Conservation (phyloP, 192 early-diverging fungal genomes). For the Obelidium mucronatum region DNA sequence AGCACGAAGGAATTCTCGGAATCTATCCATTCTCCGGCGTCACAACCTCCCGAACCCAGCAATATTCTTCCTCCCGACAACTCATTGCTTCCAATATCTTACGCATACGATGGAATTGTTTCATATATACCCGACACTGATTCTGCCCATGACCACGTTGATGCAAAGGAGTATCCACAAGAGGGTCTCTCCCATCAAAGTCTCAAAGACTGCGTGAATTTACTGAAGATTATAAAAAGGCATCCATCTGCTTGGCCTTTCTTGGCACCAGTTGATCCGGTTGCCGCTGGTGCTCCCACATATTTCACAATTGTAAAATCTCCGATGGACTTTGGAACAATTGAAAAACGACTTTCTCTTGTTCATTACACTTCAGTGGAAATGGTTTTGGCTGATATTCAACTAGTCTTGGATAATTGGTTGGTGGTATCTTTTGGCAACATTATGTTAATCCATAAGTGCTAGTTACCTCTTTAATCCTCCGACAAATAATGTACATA, state of each 20-base stretch:
- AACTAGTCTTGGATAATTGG: slow-evolving; percentile 64
- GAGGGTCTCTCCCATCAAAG: neutral
- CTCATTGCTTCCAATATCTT: no score
- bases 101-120: no score
- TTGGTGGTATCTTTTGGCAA: no score
- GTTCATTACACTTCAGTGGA: slow-evolving; percentile 63
- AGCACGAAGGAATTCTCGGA: no score
- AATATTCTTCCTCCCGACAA: neutral
- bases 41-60: no score
- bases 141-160: no score
- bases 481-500: slow-evolving; percentile 52
- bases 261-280: slow-evolving; percentile 78
- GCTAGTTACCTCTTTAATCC: slow-evolving; percentile 77
- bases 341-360: slow-evolving; percentile 70
- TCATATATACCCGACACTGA: no score
- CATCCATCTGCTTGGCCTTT: slow-evolving; percentile 80
- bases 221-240: neutral
- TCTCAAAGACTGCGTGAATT: neutral
- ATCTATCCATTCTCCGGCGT: no score
- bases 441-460: slow-evolving; percentile 73
- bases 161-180: no score
- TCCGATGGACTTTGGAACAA: slow-evolving; percentile 87
- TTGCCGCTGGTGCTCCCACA: slow-evolving; percentile 68
- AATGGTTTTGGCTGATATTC: slow-evolving; percentile 48
- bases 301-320: slow-evolving; percentile 75